phyloP scores from a whole-genome alignment of 2,329 filamentous ascomycete species.

The Ambrosiella cleistominuta region DNA sequence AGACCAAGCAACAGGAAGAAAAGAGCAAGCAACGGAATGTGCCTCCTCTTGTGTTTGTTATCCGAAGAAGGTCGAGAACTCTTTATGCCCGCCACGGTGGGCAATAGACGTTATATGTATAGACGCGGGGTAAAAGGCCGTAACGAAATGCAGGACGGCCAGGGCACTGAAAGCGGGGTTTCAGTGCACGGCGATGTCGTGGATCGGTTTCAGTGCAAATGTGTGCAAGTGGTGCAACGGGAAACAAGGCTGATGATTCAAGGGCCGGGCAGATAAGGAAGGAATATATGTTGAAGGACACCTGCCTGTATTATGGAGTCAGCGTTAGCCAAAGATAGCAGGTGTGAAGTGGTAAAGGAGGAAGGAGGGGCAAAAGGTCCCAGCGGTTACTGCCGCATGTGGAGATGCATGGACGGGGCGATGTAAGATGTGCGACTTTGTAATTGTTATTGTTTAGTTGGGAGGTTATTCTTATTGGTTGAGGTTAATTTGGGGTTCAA shows the following conservation, averaged over 20 bases:
- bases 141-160: neutral
- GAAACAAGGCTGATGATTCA: neutral
- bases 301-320: neutral
- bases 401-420: neutral
- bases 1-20: slow-evolving; percentile 39
- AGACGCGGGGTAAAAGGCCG: neutral
- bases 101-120: neutral
- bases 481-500: no score
- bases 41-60: slow-evolving; percentile 7
- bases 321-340: neutral
- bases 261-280: neutral
- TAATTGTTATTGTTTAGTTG: no score
- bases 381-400: neutral
- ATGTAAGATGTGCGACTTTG: neutral
- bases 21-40: slow-evolving; percentile 21
- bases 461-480: no score
- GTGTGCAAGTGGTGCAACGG: no score
- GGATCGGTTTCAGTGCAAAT: no score
- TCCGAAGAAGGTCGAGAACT: neutral
- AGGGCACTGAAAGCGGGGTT: no score
- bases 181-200: no score
- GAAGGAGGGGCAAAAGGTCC: neutral
- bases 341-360: neutral
- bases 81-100: neutral
- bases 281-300: neutral